Evolutionary conservation across 306 rosid species (phyloP), one percentile per base, ranked within the genome.

Genomic region (Hippophae tibetana): DNA sequence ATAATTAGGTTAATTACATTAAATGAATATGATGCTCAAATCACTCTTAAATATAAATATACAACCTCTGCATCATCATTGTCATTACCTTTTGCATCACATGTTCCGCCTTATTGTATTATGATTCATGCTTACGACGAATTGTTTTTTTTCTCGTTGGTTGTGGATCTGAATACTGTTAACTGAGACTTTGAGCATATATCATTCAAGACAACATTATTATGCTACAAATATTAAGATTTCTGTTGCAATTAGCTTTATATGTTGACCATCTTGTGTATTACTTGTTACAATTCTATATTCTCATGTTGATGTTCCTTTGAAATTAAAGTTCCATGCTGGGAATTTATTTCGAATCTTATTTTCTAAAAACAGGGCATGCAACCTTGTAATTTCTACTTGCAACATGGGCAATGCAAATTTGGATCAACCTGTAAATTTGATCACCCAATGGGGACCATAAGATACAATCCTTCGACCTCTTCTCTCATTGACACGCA

Each of bases 381-480:
- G 42, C 73, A 62, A 42, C 76, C 73, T 54, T 79, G 84, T 66
- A 47, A 73, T 43, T 79, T 79, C 43, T 79, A 79, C 78, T 51
- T 79, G 78, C 81, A 79, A 72, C 67, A 75, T 41, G 82, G 90
- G 57, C 78, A 78, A 58, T 89, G 97, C 86, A 89, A 86, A 62
- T 86, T 89, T 54, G 95, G 97, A 65, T 67, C 90, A 7, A 70
- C 85, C 1, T 89, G 97, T 79, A 89, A 89, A 73, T 89, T 83
- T 46, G 95, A 89, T 71, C 97, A 89, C 81, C 95, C 97, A 54
- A 14, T 77, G 64, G 94, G 84, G 61, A 42, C 80, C 10, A 57
- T 86, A 78, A 79, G 84, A 63, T 81, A 66, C 74, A 87, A 74
- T 69, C 84, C 83, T 45, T 84, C 86, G 31, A 65, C 86, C 27